phyloP scores from a whole-genome alignment of 2,329 filamentous ascomycete genomes.

The Calonectria pauciramosa region DNA sequence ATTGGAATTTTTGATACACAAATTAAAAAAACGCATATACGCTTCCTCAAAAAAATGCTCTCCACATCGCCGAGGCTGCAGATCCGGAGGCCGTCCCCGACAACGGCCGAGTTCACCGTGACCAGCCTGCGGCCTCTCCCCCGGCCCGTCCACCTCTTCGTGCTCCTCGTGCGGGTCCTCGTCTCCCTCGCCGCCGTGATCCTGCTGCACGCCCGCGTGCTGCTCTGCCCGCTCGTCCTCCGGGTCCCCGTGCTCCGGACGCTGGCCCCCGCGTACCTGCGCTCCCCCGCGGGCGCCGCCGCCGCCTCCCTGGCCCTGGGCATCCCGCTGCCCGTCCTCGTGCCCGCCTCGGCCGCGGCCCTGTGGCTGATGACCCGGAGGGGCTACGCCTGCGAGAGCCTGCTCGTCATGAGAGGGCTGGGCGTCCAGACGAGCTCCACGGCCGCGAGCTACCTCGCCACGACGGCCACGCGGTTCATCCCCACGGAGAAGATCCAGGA shows the following conservation, averaged over 20 bases:
- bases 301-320: conserved; percentile 50
- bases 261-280: conserved; percentile 49
- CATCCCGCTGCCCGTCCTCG: conserved; percentile 56
- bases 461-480: conserved; percentile 73
- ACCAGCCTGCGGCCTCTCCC: conserved; percentile 78
- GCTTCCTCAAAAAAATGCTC: conserved; percentile 65
- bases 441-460: conserved; percentile 69
- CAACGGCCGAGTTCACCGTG: conserved; percentile 92
- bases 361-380: conserved; percentile 62
- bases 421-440: conserved; percentile 89
- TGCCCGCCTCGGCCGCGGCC: conserved; percentile 52
- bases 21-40: conserved; percentile 1
- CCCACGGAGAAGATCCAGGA: conserved; percentile 94
- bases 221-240: conserved; percentile 47
- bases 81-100: conserved; percentile 81
- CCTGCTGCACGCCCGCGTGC: conserved; percentile 65
- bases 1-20: not conserved
- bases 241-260: conserved; percentile 45
- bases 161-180: conserved; percentile 57
- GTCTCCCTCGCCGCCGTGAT: conserved; percentile 61
- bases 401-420: conserved; percentile 89
- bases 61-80: conserved; percentile 71
- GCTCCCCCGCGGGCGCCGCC: conserved; percentile 49
- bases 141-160: conserved; percentile 60
- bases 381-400: conserved; percentile 78